phyloP scores from a whole-genome alignment of 805 yeast genomes.

The Jamesozyma jinghongensis region DNA sequence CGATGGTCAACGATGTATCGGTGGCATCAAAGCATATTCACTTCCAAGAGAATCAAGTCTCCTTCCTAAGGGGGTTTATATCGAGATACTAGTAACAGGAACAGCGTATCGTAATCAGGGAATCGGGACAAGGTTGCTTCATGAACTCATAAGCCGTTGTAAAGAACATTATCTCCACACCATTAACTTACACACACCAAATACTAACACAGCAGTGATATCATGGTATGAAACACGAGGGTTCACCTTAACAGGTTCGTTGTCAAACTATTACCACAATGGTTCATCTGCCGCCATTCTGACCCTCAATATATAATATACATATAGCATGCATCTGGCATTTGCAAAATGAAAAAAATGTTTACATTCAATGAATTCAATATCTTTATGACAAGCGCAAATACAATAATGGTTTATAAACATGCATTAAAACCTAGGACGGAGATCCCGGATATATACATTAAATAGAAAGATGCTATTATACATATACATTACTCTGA shows the following conservation, averaged over 20 bases:
- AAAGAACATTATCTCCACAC: constrained; percentile 34
- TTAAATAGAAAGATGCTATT: no score
- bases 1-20: constrained; percentile 71
- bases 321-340: no score
- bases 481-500: neutral
- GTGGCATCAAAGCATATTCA: constrained; percentile 54
- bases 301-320: neutral
- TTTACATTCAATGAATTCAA: no score
- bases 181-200: constrained; percentile 44
- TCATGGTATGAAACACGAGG: constrained; percentile 47
- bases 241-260: constrained; percentile 19
- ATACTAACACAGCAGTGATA: constrained; percentile 35
- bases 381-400: no score
- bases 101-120: constrained; percentile 53
- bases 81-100: constrained; percentile 60
- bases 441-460: no score
- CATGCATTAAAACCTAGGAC: no score
- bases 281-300: neutral
- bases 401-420: no score
- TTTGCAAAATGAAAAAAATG: no score
- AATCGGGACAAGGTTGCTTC: constrained; percentile 51
- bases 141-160: constrained; percentile 48
- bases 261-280: neutral
- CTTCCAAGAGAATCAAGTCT: constrained; percentile 31
- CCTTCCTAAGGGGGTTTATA: constrained; percentile 45